Conservation (phyloP, 768 basidiomycete species). For the Multifurca ochricompacta region DNA sequence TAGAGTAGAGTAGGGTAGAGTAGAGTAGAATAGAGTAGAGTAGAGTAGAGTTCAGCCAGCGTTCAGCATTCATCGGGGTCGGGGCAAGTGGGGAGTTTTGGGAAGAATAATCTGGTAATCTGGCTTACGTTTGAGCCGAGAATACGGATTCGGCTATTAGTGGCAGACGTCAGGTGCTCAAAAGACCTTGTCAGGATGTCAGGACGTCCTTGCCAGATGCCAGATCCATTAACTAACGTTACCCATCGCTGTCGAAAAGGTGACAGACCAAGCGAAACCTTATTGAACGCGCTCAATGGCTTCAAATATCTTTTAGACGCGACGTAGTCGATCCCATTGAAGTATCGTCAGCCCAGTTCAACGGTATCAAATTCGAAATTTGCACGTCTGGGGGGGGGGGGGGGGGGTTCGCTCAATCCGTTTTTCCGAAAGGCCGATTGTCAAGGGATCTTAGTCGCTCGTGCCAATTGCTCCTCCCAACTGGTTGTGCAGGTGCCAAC, state of each 20-base stretch:
- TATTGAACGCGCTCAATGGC: not conserved
- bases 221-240: too few species aligned
- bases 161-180: conserved; percentile 1
- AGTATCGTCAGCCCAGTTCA: not conserved
- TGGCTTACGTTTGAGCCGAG: not conserved
- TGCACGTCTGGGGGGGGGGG: not conserved
- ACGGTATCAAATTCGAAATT: not conserved
- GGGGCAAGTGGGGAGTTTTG: too few species aligned
- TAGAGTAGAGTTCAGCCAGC: too few species aligned
- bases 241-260: not conserved
- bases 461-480: too few species aligned
- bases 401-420: not conserved
- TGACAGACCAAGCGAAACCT: not conserved
- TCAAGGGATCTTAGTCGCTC: conserved; percentile 11
- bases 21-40: too few species aligned
- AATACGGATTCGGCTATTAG: not conserved
- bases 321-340: not conserved
- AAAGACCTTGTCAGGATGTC: too few species aligned
- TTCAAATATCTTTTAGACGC: too few species aligned
- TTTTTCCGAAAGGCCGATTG: conserved; percentile 3
- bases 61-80: too few species aligned
- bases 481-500: not conserved
- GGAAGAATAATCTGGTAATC: too few species aligned
- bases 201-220: too few species aligned
- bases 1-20: too few species aligned